Evolutionary conservation across 306 rosid species (phyloP).

Genomic region (Cajanus cajan): DNA sequence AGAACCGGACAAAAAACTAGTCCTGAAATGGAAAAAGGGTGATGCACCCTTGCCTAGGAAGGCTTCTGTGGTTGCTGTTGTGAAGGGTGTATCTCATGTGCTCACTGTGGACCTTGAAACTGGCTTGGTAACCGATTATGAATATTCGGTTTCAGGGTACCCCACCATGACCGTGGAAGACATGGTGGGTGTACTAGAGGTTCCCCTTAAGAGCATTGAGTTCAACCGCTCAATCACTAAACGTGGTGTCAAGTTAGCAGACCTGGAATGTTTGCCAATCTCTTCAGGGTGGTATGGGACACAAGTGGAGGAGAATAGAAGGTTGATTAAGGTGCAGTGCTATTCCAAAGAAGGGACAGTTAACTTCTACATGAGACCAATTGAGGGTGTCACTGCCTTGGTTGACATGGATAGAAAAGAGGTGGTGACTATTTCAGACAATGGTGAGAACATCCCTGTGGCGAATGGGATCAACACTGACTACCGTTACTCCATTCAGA

Average conservation of each 20-base stretch:
- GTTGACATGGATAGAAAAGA: constrained; percentile 59
- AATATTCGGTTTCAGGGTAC: constrained; percentile 46
- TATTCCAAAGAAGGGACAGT: constrained; percentile 67
- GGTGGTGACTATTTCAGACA: constrained; percentile 57
- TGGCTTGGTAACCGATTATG: constrained; percentile 22
- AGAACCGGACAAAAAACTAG: constrained; percentile 65
- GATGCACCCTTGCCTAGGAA: constrained; percentile 50
- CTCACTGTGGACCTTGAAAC: constrained; percentile 55
- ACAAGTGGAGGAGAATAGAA: constrained; percentile 51
- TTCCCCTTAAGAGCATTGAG: constrained; percentile 40
- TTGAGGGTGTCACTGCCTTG: constrained; percentile 76
- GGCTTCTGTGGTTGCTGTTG: constrained; percentile 57
- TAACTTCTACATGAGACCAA: constrained; percentile 91
- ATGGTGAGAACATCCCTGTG: constrained; percentile 62
- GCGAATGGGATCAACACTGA: constrained; percentile 68
- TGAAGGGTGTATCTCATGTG: constrained; percentile 35
- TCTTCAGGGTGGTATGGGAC: constrained; percentile 81
- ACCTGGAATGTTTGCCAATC: constrained; percentile 64
- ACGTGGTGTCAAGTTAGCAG: constrained; percentile 64
- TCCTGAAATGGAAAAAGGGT: constrained; percentile 55
- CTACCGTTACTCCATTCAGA: constrained; percentile 63
- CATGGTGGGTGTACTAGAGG: constrained; percentile 45
- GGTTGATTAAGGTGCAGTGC: constrained; percentile 80
- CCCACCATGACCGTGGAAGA: constrained; percentile 69
- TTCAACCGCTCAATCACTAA: constrained; percentile 62